Evolutionary conservation across 495 filamentous ascomycete species (phyloP), one percentile per base, ranked within the genome.

Genomic region (Penicillium ucsense): DNA sequence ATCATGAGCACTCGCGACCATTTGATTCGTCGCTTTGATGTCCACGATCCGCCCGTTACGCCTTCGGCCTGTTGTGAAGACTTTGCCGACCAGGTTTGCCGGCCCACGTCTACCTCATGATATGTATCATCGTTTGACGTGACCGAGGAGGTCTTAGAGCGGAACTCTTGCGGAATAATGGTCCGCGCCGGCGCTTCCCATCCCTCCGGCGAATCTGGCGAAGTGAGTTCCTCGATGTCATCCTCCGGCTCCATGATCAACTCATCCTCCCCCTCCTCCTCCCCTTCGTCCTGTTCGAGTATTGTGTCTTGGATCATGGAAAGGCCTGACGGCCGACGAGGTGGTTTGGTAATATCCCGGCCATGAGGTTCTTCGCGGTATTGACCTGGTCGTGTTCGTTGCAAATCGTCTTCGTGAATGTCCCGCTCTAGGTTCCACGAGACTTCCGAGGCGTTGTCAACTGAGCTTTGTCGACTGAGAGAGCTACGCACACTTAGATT

Each of bases 401-500:
- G 62, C 6, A 74, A 38, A 31, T 69, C 49, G 46, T 71, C 69
- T 6, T 64, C 60, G 35, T 72, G 64, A 43, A 72, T 55, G 37
- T 68, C 63, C n/a, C 71, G 67, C 34, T 74, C 71, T n/a, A 74
- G 40, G 8, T 51, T 53, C 52, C 59, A 74, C 5, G 68, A 72
- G 3, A 65, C 43, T 6, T 64, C 55, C 3, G 68, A 72, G 4
- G 62, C 65, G 44, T 66, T 64, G 32, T 71, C 67, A 4, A 63
- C 40, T 8, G 55, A 65, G 46, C 56, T 57, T 38, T 57, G 42
- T 31, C 56, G 57, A 32, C 49, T 51, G 8, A 59, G 57, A 5
- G 56, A 64, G 45, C 55, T 63, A 4, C 44, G 46, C 6, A 49
- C 37, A 9, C 41, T 39, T n/a, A 35, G 36, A 29, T 51, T 46